Evolutionary conservation across 331 rosid genomes (phyloP), one percentile per base, ranked within the genome.

Genomic region (Quercus lobata): DNA sequence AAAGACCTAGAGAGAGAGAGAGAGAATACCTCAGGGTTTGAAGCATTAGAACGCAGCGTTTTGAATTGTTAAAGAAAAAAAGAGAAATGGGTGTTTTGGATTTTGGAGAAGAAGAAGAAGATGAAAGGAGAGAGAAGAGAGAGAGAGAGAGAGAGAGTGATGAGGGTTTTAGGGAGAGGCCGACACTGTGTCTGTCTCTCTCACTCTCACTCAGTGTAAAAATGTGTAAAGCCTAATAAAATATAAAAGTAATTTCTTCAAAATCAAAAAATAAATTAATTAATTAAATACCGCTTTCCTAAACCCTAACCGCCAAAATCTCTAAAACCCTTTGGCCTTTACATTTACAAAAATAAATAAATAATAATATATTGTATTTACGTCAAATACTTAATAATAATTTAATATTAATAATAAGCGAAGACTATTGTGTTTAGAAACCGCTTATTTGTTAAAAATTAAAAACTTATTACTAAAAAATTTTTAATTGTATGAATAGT

Each of bases 301-400:
- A 83, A 83, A 86, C 90, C 90, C 90, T 86, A 81, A 86, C 87
- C 82, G 87, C 85, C 80, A 81, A 86, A 85, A 71, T 69, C 53
- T 76, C 78, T 30, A 18, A 76, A 80, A 83, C 76, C 66, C 78
- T 61, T 81, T 70, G 56, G 68, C 44, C 44, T 37, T 49, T 49
- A 49, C 55, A 49, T 11, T 14, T 49, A 49, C 17, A 49, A 49
- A 49, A 49, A 14, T 14, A 62, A 62, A 24, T 2, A 2, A 62
- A 62, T 22, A 61, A 24, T 30, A 15, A 35, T 69, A 71, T 76
- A 73, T 22, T 6, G 16, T 37, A 25, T 25, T 2, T 18, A 41
- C 49, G 14, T 41, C 49, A 41, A 41, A 8, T 8, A 9, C 46
- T 41, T 41, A 41, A 41, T 41, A 8, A 35, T 35, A 7, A 7